These are phyloP conservation scores for Arthrinium phaeospermum DNA, from an alignment of 2,329 filamentous ascomycete species.

Conservation along the genomic window DNA sequence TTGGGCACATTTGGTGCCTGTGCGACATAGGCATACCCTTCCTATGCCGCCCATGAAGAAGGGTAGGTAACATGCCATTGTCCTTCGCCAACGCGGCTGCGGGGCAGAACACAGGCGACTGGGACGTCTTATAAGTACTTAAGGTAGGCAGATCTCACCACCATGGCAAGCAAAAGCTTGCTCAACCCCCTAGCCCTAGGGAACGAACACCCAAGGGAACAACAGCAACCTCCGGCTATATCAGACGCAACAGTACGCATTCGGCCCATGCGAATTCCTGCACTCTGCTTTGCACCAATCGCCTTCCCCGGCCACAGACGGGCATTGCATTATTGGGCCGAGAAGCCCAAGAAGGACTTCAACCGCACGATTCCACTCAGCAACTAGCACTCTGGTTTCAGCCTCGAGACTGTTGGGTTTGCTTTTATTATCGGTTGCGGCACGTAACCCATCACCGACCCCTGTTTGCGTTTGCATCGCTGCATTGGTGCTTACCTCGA, in stretches of 20 bases:
- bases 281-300: neutral
- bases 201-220: neutral
- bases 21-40: neutral
- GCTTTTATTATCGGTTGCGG: constrained; percentile 4
- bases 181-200: neutral
- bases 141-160: constrained; percentile 10
- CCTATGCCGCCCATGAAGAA: neutral
- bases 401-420: neutral
- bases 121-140: constrained; percentile 1
- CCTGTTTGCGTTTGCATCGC: constrained; percentile 6
- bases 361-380: neutral
- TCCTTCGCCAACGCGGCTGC: constrained; percentile 14
- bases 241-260: constrained; percentile 1
- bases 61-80: constrained; percentile 1
- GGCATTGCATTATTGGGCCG: neutral
- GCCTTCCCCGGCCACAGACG: neutral
- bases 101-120: neutral
- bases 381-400: neutral
- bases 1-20: constrained; percentile 10
- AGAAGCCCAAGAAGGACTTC: neutral
- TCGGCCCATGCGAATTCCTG: neutral
- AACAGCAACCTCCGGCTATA: constrained; percentile 8
- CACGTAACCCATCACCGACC: neutral
- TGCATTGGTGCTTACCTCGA: constrained; percentile 5
- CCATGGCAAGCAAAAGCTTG: neutral